A percentile compares a stretch with the other conserved stretches of the same genome.
Conservation (phyloP, 78 protist genomes). For the Polysphondylium violaceum region DNA sequence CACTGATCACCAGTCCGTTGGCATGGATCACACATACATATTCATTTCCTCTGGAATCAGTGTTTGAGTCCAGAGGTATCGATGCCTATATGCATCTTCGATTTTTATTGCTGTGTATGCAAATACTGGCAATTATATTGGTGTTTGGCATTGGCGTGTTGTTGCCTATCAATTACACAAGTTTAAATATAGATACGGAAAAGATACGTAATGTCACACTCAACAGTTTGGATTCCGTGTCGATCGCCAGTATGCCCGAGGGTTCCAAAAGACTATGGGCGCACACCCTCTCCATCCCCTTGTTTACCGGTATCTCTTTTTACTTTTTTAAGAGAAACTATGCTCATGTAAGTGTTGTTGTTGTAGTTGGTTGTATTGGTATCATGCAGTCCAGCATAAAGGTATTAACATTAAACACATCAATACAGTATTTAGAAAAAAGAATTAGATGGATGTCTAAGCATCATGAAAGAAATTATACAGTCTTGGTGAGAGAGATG, state of each 20-base stretch:
- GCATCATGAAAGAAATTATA: conserved; percentile 61
- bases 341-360: conserved; percentile 32
- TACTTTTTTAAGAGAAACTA: conserved; percentile 35
- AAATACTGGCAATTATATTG: conserved; percentile 5
- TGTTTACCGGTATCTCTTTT: conserved; percentile 32
- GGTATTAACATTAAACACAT: too few species aligned
- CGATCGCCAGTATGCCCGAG: conserved; percentile 42
- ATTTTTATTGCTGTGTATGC: conserved; percentile 44
- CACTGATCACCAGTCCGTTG: conserved; percentile 3
- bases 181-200: background rate
- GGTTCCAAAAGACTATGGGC: conserved; percentile 62
- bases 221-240: conserved; percentile 46
- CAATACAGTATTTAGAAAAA: conserved; percentile 43
- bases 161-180: conserved; percentile 55
- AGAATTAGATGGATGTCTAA: conserved; percentile 81
- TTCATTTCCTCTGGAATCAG: conserved; percentile 27
- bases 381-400: too few species aligned
- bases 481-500: conserved; percentile 69
- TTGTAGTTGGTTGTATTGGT: too few species aligned
- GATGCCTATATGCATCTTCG: conserved; percentile 77
- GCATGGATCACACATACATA: conserved; percentile 46
- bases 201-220: background rate
- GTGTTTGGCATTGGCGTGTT: conserved; percentile 71
- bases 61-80: conserved; percentile 62
- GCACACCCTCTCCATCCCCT: conserved; percentile 57